phyloP scores from a whole-genome alignment of 345 rosid species.

The Arabidopsis arenosa region DNA sequence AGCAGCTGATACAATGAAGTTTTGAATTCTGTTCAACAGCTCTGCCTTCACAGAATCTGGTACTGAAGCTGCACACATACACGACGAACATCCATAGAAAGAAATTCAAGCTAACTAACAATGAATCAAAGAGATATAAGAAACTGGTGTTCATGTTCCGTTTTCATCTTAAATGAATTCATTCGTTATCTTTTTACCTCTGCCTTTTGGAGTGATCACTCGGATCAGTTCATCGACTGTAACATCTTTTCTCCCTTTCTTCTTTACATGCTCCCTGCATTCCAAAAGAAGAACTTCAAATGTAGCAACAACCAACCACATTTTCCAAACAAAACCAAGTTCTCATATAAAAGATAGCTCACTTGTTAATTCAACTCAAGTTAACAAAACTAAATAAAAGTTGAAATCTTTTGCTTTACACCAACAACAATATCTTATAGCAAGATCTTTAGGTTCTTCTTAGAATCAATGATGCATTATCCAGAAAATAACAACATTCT shows the following conservation, averaged over 20 bases:
- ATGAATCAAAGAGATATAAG: neutral
- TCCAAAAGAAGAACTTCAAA: conserved; percentile 5
- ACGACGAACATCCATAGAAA: conserved; percentile 9
- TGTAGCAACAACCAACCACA: too few species aligned
- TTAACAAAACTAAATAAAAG: too few species aligned
- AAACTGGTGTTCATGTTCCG: neutral
- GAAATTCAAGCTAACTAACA: neutral
- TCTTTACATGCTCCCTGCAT: conserved; percentile 68
- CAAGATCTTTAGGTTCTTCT: too few species aligned
- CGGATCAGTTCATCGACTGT: conserved; percentile 82
- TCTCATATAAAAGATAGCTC: too few species aligned
- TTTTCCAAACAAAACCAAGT: too few species aligned
- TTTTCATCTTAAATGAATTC: neutral
- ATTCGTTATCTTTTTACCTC: conserved; percentile 52
- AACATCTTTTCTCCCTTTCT: conserved; percentile 78
- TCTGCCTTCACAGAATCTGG: conserved; percentile 78
- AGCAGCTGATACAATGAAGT: conserved; percentile 57
- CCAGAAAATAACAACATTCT: too few species aligned
- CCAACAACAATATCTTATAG: too few species aligned
- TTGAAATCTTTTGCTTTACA: too few species aligned
- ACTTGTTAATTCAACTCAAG: too few species aligned
- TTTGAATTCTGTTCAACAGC: conserved; percentile 65
- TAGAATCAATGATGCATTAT: too few species aligned
- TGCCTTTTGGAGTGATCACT: conserved; percentile 80
- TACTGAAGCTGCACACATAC: conserved; percentile 58